Conservation (phyloP, 2,329 filamentous ascomycete species). For the Fusarium pseudoanthophilum region DNA sequence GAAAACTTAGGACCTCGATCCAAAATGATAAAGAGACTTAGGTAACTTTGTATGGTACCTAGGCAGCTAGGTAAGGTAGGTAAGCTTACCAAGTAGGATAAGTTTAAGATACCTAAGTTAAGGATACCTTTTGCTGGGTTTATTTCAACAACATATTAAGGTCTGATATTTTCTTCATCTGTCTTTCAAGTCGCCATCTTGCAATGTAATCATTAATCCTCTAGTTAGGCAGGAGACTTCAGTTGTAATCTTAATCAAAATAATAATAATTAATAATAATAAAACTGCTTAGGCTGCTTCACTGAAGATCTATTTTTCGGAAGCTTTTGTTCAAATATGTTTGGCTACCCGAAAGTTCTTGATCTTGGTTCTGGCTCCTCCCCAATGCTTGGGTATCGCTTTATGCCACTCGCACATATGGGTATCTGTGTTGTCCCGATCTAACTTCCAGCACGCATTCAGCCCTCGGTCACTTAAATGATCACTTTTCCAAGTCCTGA, state of each 20-base stretch:
- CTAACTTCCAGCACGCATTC: not conserved
- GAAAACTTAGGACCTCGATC: not conserved
- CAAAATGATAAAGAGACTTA: not conserved
- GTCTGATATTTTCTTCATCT: not conserved
- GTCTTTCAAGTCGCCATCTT: not conserved
- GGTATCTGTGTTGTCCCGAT: conserved; percentile 1
- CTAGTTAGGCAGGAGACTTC: not conserved
- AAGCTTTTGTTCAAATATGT: not conserved
- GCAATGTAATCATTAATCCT: not conserved
- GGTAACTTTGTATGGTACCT: not conserved
- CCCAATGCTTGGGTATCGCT: not conserved
- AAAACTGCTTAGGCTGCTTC: not conserved
- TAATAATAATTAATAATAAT: not conserved
- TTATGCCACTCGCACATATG: not conserved
- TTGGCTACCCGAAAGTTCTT: not conserved
- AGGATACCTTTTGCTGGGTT: not conserved
- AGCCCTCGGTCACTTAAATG: not conserved
- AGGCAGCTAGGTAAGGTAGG: not conserved
- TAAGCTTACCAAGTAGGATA: not conserved
- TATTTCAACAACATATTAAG: not conserved
- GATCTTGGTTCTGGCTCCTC: not conserved
- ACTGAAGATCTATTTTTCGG: not conserved
- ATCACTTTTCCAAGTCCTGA: conserved; percentile 39
- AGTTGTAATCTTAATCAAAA: not conserved
- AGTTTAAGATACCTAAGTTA: not conserved